Evolutionary conservation across 768 basidiomycete species (phyloP), one percentile per base, ranked within the genome.

Genomic region (Boletus rubropictus): DNA sequence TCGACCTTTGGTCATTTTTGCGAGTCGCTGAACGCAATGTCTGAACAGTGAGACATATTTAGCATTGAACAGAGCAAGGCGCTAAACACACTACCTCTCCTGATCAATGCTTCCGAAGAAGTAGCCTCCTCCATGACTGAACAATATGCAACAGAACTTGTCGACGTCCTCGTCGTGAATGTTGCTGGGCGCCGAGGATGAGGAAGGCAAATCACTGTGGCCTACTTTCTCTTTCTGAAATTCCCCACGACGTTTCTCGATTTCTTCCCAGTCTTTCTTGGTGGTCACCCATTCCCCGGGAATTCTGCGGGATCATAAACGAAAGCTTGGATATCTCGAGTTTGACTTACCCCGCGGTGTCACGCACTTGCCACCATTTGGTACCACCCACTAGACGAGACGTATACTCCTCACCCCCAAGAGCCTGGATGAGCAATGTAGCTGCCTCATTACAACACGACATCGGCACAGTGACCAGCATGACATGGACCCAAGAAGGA

Each of bases 281-380:
- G 87, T 80, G 3, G 81, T 81, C 39, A 94, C 80, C 92, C 92
- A 95, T 63, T 95, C 87, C 0, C 77, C 89, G 59, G 89, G 80
- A 10, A 95, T 77, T 7, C 91, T 90, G 46, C 51, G 20, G 20
- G 11, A 15, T 41, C 21, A 38, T 44, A 33, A 46, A 46, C 54
- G 55, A 62, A 41, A 46, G n/a, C 22, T 31, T 41, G 48, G 28
- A 47, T 48, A 48, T 25, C 12, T 29, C 21, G 36, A 52, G 49
- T 7, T 46, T 46, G 32, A 69, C 69, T 62, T 70, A 81, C 92
- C 92, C 93, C 43, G 78, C 69, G 38, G 91, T 62, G 17, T 86
- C 84, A 34, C 94, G 82, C 28, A 94, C 91, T 67, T 96, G 94
- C 95, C 95, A 98, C 93, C 95, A 98, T 62, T 94, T 93, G 5